Evolutionary conservation across 805 yeast genomes (phyloP).

Genomic region (Phaffomyces opuntiae): DNA sequence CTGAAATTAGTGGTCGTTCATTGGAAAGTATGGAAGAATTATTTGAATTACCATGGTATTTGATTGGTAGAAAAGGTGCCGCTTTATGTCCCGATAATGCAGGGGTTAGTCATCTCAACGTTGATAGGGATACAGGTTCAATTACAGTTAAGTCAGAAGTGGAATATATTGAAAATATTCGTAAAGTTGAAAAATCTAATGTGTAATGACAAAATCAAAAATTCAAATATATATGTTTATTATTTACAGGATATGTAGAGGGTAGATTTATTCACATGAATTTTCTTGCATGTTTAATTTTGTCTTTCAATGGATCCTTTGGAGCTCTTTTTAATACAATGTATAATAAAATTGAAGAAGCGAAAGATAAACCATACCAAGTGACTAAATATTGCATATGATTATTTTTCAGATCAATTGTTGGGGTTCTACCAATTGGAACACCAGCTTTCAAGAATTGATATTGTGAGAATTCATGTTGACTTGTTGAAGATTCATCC

Average conservation of each 20-base stretch:
- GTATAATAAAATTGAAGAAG: conserved; percentile 61
- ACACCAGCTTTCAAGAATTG: conserved; percentile 78
- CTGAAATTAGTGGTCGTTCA: conserved; percentile 32
- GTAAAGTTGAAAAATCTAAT: not conserved
- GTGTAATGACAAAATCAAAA: not conserved
- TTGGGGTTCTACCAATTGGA: conserved; percentile 82
- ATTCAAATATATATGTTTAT: not conserved
- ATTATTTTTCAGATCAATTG: conserved; percentile 75
- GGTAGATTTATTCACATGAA: conserved; percentile 22
- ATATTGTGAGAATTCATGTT: conserved; percentile 39
- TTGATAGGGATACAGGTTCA: conserved; percentile 10
- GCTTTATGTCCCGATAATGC: conserved; percentile 46
- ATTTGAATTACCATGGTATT: conserved; percentile 46
- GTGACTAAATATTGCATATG: conserved; percentile 90
- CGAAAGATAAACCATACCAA: conserved; percentile 84
- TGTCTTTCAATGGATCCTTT: conserved; percentile 36
- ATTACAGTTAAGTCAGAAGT: conserved; percentile 10
- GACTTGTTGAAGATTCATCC: conserved; percentile 1
- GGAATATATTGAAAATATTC: conserved; percentile 9
- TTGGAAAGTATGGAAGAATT: conserved; percentile 33
- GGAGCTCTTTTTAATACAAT: conserved; percentile 40
- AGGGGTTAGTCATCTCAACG: conserved; percentile 24
- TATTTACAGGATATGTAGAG: not conserved
- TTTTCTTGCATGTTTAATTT: conserved; percentile 41
- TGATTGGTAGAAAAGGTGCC: conserved; percentile 49